phyloP scores from a whole-genome alignment of 1,284 basidiomycete genomes.

The Dichomitus squalens region DNA sequence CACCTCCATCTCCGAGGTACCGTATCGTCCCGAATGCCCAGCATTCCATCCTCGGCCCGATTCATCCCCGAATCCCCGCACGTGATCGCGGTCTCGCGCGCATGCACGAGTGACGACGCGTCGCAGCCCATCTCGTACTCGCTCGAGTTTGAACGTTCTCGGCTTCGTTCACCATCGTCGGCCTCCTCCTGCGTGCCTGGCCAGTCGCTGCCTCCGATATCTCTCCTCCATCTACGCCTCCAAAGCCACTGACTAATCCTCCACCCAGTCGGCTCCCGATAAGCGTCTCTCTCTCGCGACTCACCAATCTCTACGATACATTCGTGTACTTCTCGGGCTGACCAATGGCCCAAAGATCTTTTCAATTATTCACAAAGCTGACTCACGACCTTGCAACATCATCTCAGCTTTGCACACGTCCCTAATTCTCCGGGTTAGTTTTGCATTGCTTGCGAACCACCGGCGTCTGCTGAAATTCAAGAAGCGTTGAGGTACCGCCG shows the following conservation, averaged over 20 bases:
- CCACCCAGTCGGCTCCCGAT: background rate
- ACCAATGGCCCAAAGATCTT: slow-evolving; percentile 5
- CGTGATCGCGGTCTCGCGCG: slow-evolving; percentile 11
- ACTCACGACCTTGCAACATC: background rate
- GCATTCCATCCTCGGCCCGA: slow-evolving; percentile 19
- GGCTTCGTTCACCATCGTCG: background rate
- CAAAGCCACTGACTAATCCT: slow-evolving; percentile 13
- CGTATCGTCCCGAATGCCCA: slow-evolving; percentile 14
- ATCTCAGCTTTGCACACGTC: background rate
- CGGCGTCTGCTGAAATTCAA: slow-evolving; percentile 4
- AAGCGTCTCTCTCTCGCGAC: slow-evolving; percentile 13
- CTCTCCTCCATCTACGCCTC: slow-evolving; percentile 4
- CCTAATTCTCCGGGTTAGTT: background rate
- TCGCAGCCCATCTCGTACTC: background rate
- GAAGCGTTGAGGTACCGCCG: slow-evolving; percentile 12
- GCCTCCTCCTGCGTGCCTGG: slow-evolving; percentile 1
- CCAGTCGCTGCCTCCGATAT: background rate
- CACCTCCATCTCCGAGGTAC: slow-evolving; percentile 9
- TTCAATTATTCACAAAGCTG: slow-evolving; percentile 5
- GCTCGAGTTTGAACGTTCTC: background rate
- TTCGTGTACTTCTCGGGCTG: slow-evolving; percentile 7
- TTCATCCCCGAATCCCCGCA: slow-evolving; percentile 17
- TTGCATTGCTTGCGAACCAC: background rate
- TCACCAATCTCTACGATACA: background rate
- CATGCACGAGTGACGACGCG: background rate